Evolutionary conservation across 2,329 filamentous ascomycete species (phyloP), one percentile per base, ranked within the genome.

Genomic region (Penicillium thymicola): DNA sequence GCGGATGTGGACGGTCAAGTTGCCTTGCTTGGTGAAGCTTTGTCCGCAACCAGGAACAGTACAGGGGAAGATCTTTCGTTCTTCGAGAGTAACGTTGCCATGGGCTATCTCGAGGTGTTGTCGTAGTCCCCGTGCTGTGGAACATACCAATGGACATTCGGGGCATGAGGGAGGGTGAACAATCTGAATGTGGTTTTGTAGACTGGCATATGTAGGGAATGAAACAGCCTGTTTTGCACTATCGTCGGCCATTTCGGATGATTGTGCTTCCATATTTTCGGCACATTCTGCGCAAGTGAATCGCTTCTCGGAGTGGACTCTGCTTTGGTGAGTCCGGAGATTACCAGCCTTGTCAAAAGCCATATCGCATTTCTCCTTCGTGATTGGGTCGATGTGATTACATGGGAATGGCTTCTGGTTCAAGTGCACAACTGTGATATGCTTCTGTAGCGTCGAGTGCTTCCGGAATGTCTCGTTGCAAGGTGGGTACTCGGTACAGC

Each of bases 391-490:
- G n/a, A 81, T 62, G 55, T 87, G 79, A 1, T 79, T 78, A 72
- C 93, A 97, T 5, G 81, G 80, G 67, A 86, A 96, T 0, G 90
- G 85, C 44, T 87, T 85, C 57, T 88, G 75, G 28, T 87, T 79
- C 38, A 93, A 77, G 72, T 97, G 93, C 13, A 86, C 87, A 10
- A 85, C 84, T 52, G 87, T 85, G 60, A 96, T 84, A 70, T 97
- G 93, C 50, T 89, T 87, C 70, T 92, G 86, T 16, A 97, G 81
- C 0, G 92, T 95, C 62, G 91, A 86, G 70, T 91, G 88, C 74
- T 96, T 97, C 59, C 93, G 85, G 72, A 97, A 97, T 21, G 85
- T 85, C 74, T 90, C 84, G 18, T 83, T 82, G 74, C 92, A 96
- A 0, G 82, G 84, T 2, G 83, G 81, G 64, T 85, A 87, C 34